Base-by-base conservation (phyloP, 305 asterid genomes). In the Solanum aculeatissimum region DNA sequence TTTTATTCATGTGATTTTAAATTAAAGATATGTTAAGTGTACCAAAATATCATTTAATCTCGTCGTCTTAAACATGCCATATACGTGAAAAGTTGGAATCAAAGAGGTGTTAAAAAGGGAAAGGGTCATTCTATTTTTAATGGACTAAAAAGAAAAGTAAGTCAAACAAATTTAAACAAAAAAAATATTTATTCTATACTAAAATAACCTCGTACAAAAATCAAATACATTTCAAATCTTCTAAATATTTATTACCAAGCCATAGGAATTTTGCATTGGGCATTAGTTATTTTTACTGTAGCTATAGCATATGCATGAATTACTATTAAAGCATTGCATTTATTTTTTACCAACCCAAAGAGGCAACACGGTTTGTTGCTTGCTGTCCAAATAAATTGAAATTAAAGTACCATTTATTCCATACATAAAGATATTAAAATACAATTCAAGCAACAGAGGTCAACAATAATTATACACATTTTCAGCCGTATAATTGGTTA, bases 401-500 rank as follows among this genome's bases (percentile, higher is more conserved):
- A 74, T 15, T 29, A 43, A 45, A 74, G 58, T 23, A 45, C 23
- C 40, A 74, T 74, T 66, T 66, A 23, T 23, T 60, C 29, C 57
- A 74, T 40, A 72, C 9, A 25, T n/a, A 21, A 45, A 74, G 81
- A 38, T 74, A 47, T 23, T 74, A 49, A 75, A 75, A 51, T 78
- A 78, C 82, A 78, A 53, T 53, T 78, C 45, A 78, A 53, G 82
- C 82, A 78, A 78, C 66, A 78, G 42, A 53, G 82, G 82, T 78
- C 66, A 53, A 53, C 66, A 29, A 78, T 51, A 18, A 77, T 55
- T 51, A 18, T 51, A 51, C 82, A 53, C 27, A 29, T 78, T 78
- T 78, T 78, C 82, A 51, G 82, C 82, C 47, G 23, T 57, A 53
- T 53, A 29, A 66, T 75, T 75, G 63, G 63, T 9, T 68, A 75